These are phyloP conservation scores for Lachancea thermotolerans DNA, from an alignment of 805 yeast species.

Conservation along the genomic window DNA sequence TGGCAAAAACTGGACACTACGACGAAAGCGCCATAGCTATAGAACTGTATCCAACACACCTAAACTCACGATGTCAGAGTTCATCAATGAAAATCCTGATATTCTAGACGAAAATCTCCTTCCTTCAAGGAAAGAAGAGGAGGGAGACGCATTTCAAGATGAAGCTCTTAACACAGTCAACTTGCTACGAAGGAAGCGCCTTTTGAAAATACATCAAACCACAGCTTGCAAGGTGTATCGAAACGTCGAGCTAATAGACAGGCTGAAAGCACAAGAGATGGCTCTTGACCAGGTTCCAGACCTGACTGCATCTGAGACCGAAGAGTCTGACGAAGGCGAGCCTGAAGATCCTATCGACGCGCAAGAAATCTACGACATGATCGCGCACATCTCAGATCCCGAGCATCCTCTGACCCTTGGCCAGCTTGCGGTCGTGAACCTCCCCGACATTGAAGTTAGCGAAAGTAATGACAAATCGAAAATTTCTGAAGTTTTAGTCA, in stretches of 20 bases:
- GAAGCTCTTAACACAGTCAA: slow-evolving; percentile 12
- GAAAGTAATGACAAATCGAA: slow-evolving; percentile 47
- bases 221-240: slow-evolving; percentile 21
- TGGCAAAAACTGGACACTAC: no score
- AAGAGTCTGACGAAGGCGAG: slow-evolving; percentile 20
- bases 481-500: slow-evolving; percentile 70
- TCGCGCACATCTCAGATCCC: slow-evolving; percentile 86
- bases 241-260: slow-evolving; percentile 27
- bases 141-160: slow-evolving; percentile 16
- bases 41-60: neutral
- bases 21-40: neutral
- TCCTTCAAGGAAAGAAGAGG: slow-evolving; percentile 54
- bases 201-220: slow-evolving; percentile 24
- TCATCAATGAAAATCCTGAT: slow-evolving; percentile 87
- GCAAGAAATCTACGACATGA: slow-evolving; percentile 84
- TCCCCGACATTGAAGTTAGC: slow-evolving; percentile 67
- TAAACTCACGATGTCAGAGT: slow-evolving; percentile 53
- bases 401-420: slow-evolving; percentile 96
- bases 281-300: slow-evolving; percentile 21
- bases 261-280: slow-evolving; percentile 12
- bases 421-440: slow-evolving; percentile 86
- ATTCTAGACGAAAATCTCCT: slow-evolving; percentile 67
- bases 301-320: slow-evolving; percentile 18
- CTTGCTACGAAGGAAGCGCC: slow-evolving; percentile 20
- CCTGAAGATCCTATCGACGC: slow-evolving; percentile 64